These are phyloP conservation scores for Austroboletus rostrupii DNA, from an alignment of 1,284 basidiomycete species.

Conservation along the genomic window DNA sequence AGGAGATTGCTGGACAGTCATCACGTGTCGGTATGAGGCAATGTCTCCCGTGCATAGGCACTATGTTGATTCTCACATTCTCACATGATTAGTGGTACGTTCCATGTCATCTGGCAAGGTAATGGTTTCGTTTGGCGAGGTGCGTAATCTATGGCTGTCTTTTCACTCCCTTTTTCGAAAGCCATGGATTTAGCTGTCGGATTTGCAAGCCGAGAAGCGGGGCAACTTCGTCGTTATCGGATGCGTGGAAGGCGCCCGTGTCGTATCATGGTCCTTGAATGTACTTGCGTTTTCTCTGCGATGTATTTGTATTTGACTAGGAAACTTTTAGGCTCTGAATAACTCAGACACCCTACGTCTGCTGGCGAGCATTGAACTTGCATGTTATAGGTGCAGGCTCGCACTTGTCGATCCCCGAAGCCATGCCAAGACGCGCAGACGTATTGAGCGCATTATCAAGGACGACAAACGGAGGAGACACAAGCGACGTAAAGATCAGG, in stretches of 20 bases:
- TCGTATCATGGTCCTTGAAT: constrained; percentile 82
- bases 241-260: constrained; percentile 63
- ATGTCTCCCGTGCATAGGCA: constrained; percentile 1
- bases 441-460: constrained; percentile 72
- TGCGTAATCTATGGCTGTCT: constrained; percentile 45
- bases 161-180: constrained; percentile 2
- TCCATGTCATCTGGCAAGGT: constrained; percentile 61
- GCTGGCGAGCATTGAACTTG: constrained; percentile 75
- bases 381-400: constrained; percentile 70
- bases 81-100: constrained; percentile 52
- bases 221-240: constrained; percentile 81
- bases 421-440: constrained; percentile 60
- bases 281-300: constrained; percentile 35
- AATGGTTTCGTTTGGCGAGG: constrained; percentile 68
- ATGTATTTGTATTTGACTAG: constrained; percentile 8
- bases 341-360: constrained; percentile 75
- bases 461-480: constrained; percentile 76
- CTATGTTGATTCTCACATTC: constrained; percentile 13
- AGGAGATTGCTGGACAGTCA: constrained; percentile 66
- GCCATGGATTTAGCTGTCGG: constrained; percentile 45
- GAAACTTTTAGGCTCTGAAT: constrained; percentile 57
- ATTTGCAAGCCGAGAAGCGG: constrained; percentile 76
- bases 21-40: constrained; percentile 66
- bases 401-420: constrained; percentile 58
- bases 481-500: constrained; percentile 74